Percentiles rank a stretch among this genome's conserved stretches.
These are phyloP conservation scores for Tolypocladium album DNA, from an alignment of 2,329 filamentous ascomycete genomes.

Conservation along the genomic window DNA sequence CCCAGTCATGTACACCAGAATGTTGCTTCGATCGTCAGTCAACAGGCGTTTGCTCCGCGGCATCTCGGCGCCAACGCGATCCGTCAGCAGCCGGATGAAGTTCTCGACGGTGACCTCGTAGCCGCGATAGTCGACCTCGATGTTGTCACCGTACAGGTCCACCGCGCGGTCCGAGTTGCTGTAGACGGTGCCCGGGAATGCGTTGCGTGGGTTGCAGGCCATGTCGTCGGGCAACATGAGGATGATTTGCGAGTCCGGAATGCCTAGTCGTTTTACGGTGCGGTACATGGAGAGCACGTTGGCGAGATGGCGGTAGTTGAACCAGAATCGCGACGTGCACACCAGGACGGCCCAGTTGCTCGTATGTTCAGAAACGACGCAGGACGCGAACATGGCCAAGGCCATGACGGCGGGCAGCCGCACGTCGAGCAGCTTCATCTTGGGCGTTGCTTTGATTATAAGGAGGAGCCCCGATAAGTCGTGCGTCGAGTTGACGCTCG, in stretches of 20 bases:
- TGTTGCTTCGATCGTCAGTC: conserved; percentile 92
- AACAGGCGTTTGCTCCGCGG: conserved; percentile 87
- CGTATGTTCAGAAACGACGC: conserved; percentile 64
- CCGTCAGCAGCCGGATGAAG: conserved; percentile 90
- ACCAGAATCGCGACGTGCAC: conserved; percentile 97
- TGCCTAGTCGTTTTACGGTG: conserved; percentile 94
- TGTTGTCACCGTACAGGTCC: conserved; percentile 95
- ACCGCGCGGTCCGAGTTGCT: conserved; percentile 94
- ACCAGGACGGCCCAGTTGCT: conserved; percentile 99
- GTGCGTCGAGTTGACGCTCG: background rate
- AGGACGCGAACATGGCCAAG: conserved; percentile 33
- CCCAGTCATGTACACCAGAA: conserved; percentile 98
- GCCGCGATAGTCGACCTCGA: conserved; percentile 95
- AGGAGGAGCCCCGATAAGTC: background rate
- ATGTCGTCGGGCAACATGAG: conserved; percentile 99
- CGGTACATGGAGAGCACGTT: conserved; percentile 97
- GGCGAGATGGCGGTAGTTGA: conserved; percentile 97
- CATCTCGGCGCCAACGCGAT: conserved; percentile 89
- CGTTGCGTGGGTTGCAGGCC: conserved; percentile 97
- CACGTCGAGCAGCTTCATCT: conserved; percentile 40
- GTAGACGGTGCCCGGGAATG: conserved; percentile 95
- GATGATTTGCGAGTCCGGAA: conserved; percentile 97
- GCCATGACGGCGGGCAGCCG: conserved; percentile 37
- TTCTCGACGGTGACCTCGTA: conserved; percentile 99
- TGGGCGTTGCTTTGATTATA: background rate